Percentiles rank a stretch among this genome's conserved stretches.
Evolutionary conservation across 805 yeast genomes (phyloP).

Genomic region (Pichia insulana): DNA sequence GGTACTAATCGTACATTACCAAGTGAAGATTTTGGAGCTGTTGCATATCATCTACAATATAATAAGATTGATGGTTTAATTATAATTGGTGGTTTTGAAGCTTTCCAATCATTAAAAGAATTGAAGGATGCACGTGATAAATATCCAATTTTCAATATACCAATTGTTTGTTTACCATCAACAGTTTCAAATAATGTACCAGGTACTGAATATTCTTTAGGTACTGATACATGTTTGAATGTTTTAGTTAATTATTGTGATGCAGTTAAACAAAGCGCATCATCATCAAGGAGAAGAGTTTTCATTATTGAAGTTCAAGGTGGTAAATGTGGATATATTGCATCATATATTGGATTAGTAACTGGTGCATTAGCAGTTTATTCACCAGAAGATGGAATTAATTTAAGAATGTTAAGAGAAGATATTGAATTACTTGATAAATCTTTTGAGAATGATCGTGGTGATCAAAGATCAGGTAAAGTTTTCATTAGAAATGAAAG

Average conservation of each 20-base stretch:
- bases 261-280: conserved; percentile 87
- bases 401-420: conserved; percentile 57
- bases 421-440: conserved; percentile 66
- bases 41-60: conserved; percentile 89
- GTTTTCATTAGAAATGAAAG: conserved; percentile 75
- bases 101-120: conserved; percentile 78
- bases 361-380: conserved; percentile 90
- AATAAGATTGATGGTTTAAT: conserved; percentile 81
- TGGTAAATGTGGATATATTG: conserved; percentile 91
- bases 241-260: conserved; percentile 89
- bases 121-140: conserved; percentile 64
- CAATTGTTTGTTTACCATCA: conserved; percentile 89
- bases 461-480: conserved; percentile 78
- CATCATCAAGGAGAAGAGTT: conserved; percentile 87
- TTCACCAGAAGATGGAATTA: conserved; percentile 78
- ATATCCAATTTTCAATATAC: conserved; percentile 90
- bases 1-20: conserved; percentile 94
- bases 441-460: conserved; percentile 64
- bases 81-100: conserved; percentile 95
- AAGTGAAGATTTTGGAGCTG: conserved; percentile 73
- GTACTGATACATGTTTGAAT: conserved; percentile 93
- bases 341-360: conserved; percentile 74
- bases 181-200: conserved; percentile 97
- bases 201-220: conserved; percentile 95
- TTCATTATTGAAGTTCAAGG: conserved; percentile 98